Evolutionary conservation across 2,329 filamentous ascomycete genomes (phyloP).

Genomic region (Aspergillus eucalypticola): DNA sequence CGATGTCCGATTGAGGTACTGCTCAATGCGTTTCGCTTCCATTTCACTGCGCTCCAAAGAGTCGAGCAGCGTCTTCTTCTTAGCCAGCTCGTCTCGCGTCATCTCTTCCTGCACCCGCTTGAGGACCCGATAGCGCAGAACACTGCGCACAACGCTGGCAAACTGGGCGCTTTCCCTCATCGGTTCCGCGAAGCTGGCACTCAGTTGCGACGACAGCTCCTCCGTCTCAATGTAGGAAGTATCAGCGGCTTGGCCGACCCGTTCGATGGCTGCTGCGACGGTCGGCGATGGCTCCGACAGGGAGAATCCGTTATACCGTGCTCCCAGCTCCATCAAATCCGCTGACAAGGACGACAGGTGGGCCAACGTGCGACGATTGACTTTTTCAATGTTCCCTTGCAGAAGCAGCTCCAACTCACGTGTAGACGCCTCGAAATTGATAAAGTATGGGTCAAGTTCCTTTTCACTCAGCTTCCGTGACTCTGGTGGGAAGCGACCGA

Average conservation of each 20-base stretch:
- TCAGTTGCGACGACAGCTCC: slow-evolving; percentile 82
- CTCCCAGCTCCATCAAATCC: slow-evolving; percentile 89
- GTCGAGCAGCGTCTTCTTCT: slow-evolving; percentile 79
- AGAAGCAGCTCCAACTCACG: slow-evolving; percentile 87
- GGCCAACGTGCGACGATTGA: slow-evolving; percentile 83
- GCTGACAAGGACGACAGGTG: slow-evolving; percentile 81
- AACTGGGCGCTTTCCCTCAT: slow-evolving; percentile 99
- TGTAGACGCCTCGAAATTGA: slow-evolving; percentile 86
- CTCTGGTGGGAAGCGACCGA: slow-evolving; percentile 80
- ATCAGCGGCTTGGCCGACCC: slow-evolving; percentile 90
- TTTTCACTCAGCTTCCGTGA: slow-evolving; percentile 76
- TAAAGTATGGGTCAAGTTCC: slow-evolving; percentile 94
- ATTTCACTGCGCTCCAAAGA: slow-evolving; percentile 90
- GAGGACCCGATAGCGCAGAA: slow-evolving; percentile 83
- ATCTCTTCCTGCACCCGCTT: slow-evolving; percentile 98
- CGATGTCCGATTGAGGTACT: slow-evolving; percentile 72
- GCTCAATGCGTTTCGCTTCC: slow-evolving; percentile 89
- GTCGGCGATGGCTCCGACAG: slow-evolving; percentile 87
- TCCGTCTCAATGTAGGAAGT: slow-evolving; percentile 95
- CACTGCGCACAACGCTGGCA: slow-evolving; percentile 85
- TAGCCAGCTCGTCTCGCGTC: slow-evolving; percentile 87
- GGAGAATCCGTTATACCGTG: slow-evolving; percentile 95
- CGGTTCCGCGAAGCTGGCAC: slow-evolving; percentile 91
- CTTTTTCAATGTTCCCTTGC: slow-evolving; percentile 93
- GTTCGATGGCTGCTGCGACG: slow-evolving; percentile 88